A percentile compares a stretch with the other conserved stretches of the same genome.
Evolutionary conservation across 75 land plant species (phyloP).

Genomic region (Picea sitchensis): DNA sequence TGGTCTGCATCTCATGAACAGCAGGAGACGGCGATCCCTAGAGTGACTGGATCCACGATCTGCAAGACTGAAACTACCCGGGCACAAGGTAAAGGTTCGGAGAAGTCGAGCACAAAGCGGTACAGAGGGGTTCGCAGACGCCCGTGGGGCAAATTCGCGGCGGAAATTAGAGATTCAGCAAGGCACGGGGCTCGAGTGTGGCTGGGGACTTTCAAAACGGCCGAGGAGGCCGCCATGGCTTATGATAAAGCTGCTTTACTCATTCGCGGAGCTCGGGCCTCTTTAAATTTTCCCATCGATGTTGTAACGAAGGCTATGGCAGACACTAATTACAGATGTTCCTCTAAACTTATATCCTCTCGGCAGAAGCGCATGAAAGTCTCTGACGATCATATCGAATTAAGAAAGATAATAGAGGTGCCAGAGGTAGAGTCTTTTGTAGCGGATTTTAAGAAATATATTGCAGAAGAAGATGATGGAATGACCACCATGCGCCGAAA

Average conservation of each 20-base stretch:
- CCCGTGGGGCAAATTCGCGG: slow-evolving; percentile 68
- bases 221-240: slow-evolving; percentile 67
- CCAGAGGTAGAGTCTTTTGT: no score
- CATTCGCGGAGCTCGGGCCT: slow-evolving; percentile 13
- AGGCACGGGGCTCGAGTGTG: slow-evolving; percentile 49
- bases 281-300: slow-evolving; percentile 18
- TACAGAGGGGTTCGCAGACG: slow-evolving; percentile 63
- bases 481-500: no score
- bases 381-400: no score
- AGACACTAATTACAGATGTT: background rate
- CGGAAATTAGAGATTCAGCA: slow-evolving; percentile 57
- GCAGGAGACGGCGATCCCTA: no score
- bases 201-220: slow-evolving; percentile 69
- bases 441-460: no score
- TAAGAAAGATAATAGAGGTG: background rate
- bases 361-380: background rate
- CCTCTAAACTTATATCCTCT: background rate
- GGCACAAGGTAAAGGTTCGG: no score
- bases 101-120: background rate
- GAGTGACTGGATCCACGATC: no score
- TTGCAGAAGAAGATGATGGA: no score
- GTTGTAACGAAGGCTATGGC: background rate
- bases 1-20: no score
- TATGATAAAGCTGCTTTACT: slow-evolving; percentile 33
- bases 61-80: no score